Conservation (phyloP, 2,329 filamentous ascomycete genomes). For the Aspergillus piperis region DNA sequence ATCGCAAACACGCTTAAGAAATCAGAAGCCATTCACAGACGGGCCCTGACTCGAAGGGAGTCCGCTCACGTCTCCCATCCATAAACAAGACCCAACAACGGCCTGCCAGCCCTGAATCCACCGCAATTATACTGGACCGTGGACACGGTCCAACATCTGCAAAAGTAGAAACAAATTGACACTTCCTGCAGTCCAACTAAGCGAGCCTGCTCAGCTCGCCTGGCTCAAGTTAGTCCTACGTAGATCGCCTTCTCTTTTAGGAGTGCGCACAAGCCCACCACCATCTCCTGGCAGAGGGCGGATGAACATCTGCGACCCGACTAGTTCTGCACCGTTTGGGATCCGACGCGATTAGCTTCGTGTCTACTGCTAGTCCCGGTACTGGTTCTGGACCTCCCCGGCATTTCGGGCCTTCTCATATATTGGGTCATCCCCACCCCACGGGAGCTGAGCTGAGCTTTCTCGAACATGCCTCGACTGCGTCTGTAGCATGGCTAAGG, state of each 20-base stretch:
- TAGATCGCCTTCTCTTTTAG: conserved; percentile 2
- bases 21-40: neutral
- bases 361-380: neutral
- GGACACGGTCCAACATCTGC: neutral
- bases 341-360: neutral
- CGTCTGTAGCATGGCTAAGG: conserved; percentile 17
- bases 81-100: neutral
- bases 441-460: neutral
- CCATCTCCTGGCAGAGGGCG: neutral
- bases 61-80: neutral
- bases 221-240: neutral
- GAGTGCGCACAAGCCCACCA: neutral
- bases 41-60: neutral
- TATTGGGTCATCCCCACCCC: neutral
- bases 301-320: neutral
- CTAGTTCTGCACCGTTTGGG: neutral
- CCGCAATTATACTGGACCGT: neutral
- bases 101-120: neutral
- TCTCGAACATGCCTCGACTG: conserved; percentile 2
- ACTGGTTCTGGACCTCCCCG: neutral
- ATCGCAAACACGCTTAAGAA: neutral
- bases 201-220: neutral
- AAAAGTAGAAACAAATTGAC: neutral
- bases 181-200: neutral
- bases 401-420: conserved; percentile 1